Base-by-base conservation (phyloP, 805 yeast genomes). In the Maudiozyma bulderi region DNA sequence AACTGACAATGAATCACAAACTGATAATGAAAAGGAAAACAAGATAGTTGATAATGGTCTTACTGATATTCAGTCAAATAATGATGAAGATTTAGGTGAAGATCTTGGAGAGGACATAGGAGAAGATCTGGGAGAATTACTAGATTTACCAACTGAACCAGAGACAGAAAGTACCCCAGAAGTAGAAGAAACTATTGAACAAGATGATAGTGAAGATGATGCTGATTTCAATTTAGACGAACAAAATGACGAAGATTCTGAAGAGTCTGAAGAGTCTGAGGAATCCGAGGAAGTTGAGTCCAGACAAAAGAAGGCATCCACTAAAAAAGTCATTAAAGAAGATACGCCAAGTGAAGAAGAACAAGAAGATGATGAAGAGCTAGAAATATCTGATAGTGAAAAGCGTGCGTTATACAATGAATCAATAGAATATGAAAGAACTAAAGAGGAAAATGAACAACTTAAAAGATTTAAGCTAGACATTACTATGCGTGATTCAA, bases 361-460 rank as follows among this genome's bases (percentile, higher is more conserved):
- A 13, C 38, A 35, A 35, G 38, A 62, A 47, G 68, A 64, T 29
- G 35, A 55, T 8, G 70, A 65, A 33, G 71, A 67, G 13, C 14
- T 35, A 54, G 73, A 72, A 29, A 45, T 66, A 4, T 65, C 60
- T 13, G 62, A 62, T 43, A 70, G 46, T 56, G 68, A 67, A 56
- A 56, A 59, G 46, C 54, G 37, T n/a, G 58, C 57, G 26, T 45
- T 61, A 31, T 52, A 51, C 28, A 51, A 52, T 31, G 64, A 60
- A 41, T 57, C 62, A 3, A 50, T 44, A 33, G 63, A 57, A 44
- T 46, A 52, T 40, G 51, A 49, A 43, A 48, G 47, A 43, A 61
- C 60, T 26, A 52, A 47, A 38, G 45, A 49, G 26, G 43, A 46
- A 28, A 20, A 26, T 14, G 13, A 13, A 5, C 20, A 10, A 9